phyloP scores from a whole-genome alignment of 225 moss, liverwort and hornwort genomes.

The Pseudoscleropodium purum region DNA sequence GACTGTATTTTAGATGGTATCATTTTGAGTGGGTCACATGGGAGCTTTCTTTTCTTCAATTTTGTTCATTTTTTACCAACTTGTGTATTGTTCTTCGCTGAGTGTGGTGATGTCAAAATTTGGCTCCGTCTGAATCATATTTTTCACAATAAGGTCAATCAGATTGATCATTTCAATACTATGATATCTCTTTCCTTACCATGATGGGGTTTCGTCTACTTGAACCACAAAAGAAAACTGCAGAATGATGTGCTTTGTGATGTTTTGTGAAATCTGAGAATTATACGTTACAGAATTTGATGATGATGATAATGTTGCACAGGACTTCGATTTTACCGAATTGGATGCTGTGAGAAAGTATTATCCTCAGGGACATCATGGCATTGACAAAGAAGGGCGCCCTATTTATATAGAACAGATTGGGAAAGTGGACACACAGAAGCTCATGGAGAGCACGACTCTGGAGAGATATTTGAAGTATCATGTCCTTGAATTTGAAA shows the following conservation, averaged over 20 bases:
- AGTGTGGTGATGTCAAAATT: not conserved
- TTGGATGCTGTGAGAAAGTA: slow-evolving; percentile 46
- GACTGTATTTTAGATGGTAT: not conserved
- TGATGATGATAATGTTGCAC: not conserved
- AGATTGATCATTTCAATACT: not conserved
- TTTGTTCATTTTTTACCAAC: too few species aligned
- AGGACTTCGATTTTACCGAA: slow-evolving; percentile 76
- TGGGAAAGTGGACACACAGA: slow-evolving; percentile 69
- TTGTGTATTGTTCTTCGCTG: not conserved
- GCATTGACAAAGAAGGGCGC: slow-evolving; percentile 82
- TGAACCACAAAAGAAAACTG: not conserved
- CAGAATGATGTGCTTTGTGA: not conserved
- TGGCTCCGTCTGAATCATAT: not conserved
- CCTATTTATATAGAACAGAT: slow-evolving; percentile 85
- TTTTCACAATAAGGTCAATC: not conserved
- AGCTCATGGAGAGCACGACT: slow-evolving; percentile 80
- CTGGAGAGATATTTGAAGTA: slow-evolving; percentile 79
- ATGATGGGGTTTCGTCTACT: not conserved
- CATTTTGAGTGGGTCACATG: not conserved
- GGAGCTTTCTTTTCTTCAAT: not conserved
- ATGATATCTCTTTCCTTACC: not conserved
- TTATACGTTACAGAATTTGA: not conserved
- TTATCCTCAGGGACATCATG: slow-evolving; percentile 97
- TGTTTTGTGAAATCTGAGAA: not conserved
- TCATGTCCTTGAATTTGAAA: slow-evolving; percentile 93